Evolutionary conservation across 1,139 yeast species (phyloP), one percentile per base, ranked within the genome.

Genomic region (Candida neerlandica): DNA sequence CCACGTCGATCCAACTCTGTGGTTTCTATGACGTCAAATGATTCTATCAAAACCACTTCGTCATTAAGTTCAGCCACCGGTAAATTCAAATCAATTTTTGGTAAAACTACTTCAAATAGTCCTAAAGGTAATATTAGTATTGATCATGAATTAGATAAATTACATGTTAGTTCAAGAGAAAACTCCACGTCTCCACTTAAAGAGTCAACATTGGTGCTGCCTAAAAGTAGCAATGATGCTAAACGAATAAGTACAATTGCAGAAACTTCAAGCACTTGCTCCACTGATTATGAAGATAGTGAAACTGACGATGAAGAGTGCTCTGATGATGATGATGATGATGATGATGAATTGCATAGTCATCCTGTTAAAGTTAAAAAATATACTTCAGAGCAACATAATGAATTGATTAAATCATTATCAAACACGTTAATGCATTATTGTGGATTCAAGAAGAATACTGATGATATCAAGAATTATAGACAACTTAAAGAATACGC

Each of bases 341-440:
- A 58, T 30, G 68, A 66, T 4, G 50, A 49, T 9, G 46, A 57
- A 27, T 46, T 54, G 32, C 77, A 71, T 49, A 46, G 58, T 7
- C 76, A 71, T 50, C 61, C 62, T 10, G 52, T 68, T 11, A 65
- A 66, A 43, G 52, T 55, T 12, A 58, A 62, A 40, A 59, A 55
- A 11, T 48, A 47, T 4, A 37, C 50, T 9, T 27, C 27, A 10
- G 40, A 37, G 19, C 40, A 37, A 12, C 58, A 55, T 46, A 52
- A 55, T 27, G 57, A 55, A 42, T 48, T 61, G 32, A 55, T 58
- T 0, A 53, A 65, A 5, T 73, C 66, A 45, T 55, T 69, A 16
- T 60, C 66, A 5, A 58, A 71, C 14, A 69, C 70, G 70, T 73
- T 67, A n/a, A 68, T 65, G 53, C 23, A 21, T 21, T 21, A 21